phyloP scores from a whole-genome alignment of 129 eudicot genomes.

The Sambucus nigra region DNA sequence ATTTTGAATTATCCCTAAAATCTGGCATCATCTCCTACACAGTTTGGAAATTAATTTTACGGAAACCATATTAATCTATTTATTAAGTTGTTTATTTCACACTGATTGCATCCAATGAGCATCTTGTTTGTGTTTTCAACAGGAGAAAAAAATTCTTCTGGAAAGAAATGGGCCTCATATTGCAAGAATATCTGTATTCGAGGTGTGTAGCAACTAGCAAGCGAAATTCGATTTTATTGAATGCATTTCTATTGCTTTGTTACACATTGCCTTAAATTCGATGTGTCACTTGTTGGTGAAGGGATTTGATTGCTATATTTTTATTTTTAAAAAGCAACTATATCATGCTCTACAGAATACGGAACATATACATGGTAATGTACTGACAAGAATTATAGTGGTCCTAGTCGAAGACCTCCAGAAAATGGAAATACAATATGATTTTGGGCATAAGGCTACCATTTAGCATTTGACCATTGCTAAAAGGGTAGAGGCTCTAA shows the following conservation, averaged over 20 bases:
- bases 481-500: too few relatives aligned
- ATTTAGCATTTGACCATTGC: neutral
- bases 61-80: neutral
- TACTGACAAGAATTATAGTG: neutral
- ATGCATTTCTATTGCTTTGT: neutral
- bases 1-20: neutral
- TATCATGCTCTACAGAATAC: neutral
- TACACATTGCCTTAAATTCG: neutral
- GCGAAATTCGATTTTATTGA: neutral
- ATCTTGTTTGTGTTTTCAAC: constrained; percentile 13
- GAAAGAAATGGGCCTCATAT: constrained; percentile 86
- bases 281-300: neutral
- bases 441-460: neutral
- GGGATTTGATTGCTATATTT: neutral
- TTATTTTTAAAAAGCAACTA: neutral
- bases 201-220: constrained; percentile 61
- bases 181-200: constrained; percentile 77
- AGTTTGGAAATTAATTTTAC: neutral
- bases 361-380: neutral
- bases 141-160: constrained; percentile 84
- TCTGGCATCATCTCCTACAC: neutral
- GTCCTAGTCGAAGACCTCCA: too few relatives aligned
- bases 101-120: neutral
- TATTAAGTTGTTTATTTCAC: neutral
- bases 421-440: neutral